Evolutionary conservation across 495 filamentous ascomycete genomes (phyloP).

Genomic region (Talaromyces liani): DNA sequence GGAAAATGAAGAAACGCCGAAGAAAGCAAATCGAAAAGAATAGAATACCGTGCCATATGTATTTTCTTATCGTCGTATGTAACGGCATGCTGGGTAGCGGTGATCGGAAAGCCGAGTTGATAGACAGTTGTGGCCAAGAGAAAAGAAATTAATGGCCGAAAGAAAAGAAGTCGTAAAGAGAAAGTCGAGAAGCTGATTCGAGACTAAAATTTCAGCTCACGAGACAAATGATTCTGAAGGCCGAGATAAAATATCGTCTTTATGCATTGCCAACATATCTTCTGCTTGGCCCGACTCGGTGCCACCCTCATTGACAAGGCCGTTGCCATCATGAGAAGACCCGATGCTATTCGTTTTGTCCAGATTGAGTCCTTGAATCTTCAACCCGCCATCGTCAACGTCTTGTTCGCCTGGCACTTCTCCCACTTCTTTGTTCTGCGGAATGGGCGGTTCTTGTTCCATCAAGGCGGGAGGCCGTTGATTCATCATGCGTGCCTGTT

Average conservation of each 20-base stretch:
- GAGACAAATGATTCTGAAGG: not conserved
- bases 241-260: not conserved
- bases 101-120: not conserved
- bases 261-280: not conserved
- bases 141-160: not conserved
- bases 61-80: not conserved
- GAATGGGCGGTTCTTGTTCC: conserved; percentile 27
- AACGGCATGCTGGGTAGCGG: not conserved
- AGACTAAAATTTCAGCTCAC: not conserved
- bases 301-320: not conserved
- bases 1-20: not conserved
- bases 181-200: not conserved
- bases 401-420: conserved; percentile 11
- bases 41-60: not conserved
- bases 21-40: not conserved
- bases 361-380: conserved; percentile 28
- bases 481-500: conserved; percentile 73
- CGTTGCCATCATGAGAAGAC: conserved; percentile 13
- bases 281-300: not conserved
- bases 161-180: not conserved
- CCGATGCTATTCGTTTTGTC: conserved; percentile 18
- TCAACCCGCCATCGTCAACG: conserved; percentile 24
- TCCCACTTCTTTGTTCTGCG: conserved; percentile 5
- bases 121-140: not conserved
- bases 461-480: conserved; percentile 84